Percentiles rank a stretch among this genome's conserved stretches.
Conservation (phyloP, 2,329 filamentous ascomycete species). For the Fusarium sp. region DNA sequence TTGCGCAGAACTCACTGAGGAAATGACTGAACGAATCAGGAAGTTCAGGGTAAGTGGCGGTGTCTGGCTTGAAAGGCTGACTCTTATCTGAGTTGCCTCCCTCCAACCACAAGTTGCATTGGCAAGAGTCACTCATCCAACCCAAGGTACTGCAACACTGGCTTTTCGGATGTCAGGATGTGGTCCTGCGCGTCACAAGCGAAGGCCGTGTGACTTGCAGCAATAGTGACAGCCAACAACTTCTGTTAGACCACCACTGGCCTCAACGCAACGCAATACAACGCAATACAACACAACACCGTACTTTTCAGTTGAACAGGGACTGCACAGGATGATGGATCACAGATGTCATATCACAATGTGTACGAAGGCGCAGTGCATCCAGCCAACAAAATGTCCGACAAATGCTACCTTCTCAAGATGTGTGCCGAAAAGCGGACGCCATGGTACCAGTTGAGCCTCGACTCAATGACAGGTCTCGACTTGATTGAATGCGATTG, state of each 20-base stretch:
- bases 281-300: neutral
- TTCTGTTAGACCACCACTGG: neutral
- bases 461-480: neutral
- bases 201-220: constrained; percentile 31
- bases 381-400: neutral
- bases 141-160: neutral
- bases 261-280: neutral
- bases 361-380: neutral
- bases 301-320: constrained; percentile 1
- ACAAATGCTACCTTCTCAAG: neutral
- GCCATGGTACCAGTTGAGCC: neutral
- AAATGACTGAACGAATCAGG: constrained; percentile 8
- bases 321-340: neutral
- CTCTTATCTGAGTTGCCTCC: neutral
- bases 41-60: constrained; percentile 1
- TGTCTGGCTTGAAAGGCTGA: neutral
- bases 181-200: constrained; percentile 29
- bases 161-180: neutral
- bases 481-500: neutral
- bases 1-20: constrained; percentile 3
- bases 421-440: neutral
- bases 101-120: neutral
- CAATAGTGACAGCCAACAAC: neutral
- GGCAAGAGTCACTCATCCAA: neutral
- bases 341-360: neutral